Evolutionary conservation across 805 yeast genomes (phyloP).

Genomic region (Candida glaebosa): DNA sequence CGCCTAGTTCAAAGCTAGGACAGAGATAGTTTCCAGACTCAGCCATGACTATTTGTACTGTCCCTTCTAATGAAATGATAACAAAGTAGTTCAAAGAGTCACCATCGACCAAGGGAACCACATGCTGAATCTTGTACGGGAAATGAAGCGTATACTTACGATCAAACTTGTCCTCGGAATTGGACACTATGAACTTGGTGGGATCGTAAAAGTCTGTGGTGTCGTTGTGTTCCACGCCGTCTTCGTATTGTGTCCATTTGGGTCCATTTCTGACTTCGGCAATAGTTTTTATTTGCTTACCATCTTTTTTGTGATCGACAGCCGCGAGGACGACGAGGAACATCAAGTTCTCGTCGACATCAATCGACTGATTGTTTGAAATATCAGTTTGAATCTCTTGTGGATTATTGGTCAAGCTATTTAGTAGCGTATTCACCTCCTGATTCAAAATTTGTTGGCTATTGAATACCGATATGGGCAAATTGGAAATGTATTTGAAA

Average conservation of each 20-base stretch:
- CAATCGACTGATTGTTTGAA: conserved; percentile 23
- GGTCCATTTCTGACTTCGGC: conserved; percentile 43
- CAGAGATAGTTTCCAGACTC: conserved; percentile 42
- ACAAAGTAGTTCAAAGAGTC: conserved; percentile 43
- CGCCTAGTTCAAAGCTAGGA: conserved; percentile 54
- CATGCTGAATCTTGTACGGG: conserved; percentile 48
- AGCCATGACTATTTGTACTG: conserved; percentile 43
- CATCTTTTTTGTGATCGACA: conserved; percentile 19
- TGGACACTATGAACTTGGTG: conserved; percentile 43
- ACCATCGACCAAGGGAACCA: conserved; percentile 33
- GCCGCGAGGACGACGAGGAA: conserved; percentile 36
- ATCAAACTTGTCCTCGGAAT: conserved; percentile 28
- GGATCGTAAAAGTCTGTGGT: conserved; percentile 45
- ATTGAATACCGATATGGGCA: conserved; percentile 35
- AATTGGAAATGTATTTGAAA: conserved; percentile 31
- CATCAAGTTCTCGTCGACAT: conserved; percentile 34
- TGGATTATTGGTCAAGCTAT: conserved; percentile 10
- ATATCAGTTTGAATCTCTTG: conserved; percentile 24
- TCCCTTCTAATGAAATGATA: conserved; percentile 57
- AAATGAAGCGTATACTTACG: conserved; percentile 37
- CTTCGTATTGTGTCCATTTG: conserved; percentile 40
- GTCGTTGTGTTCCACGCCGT: conserved; percentile 27
- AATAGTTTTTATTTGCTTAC: conserved; percentile 22
- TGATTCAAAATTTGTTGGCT: conserved; percentile 27
- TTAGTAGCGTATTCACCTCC: conserved; percentile 28